Evolutionary conservation across 1,139 yeast species (phyloP).

Genomic region (Meyerozyma guilliermondii): DNA sequence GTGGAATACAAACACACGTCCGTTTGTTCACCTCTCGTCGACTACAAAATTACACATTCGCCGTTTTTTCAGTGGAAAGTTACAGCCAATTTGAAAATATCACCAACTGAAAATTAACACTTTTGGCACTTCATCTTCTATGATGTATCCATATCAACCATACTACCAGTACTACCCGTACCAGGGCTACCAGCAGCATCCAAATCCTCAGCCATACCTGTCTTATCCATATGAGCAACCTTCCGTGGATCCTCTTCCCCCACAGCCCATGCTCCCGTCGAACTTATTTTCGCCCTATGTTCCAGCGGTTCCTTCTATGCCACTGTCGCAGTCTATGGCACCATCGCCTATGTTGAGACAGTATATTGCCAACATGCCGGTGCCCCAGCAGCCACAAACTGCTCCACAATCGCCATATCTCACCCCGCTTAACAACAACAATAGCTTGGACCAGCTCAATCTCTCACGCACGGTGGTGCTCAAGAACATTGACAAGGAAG

Average conservation of each 20-base stretch:
- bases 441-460: slow-evolving; percentile 28
- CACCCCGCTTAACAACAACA: slow-evolving; percentile 15
- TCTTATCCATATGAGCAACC: slow-evolving; percentile 11
- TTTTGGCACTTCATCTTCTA: background rate
- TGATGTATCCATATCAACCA: background rate
- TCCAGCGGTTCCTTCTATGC: slow-evolving; percentile 22
- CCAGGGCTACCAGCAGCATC: background rate
- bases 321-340: slow-evolving; percentile 17
- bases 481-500: slow-evolving; percentile 23
- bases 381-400: slow-evolving; percentile 8
- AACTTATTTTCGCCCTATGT: slow-evolving; percentile 67
- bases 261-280: slow-evolving; percentile 66
- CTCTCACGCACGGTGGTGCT: slow-evolving; percentile 36
- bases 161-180: background rate
- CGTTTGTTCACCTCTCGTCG: no score
- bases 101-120: no score
- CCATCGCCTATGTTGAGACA: slow-evolving; percentile 15
- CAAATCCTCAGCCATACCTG: background rate
- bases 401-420: slow-evolving; percentile 17
- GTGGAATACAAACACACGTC: no score
- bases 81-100: no score
- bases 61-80: no score
- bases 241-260: slow-evolving; percentile 50
- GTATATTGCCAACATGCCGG: slow-evolving; percentile 12
- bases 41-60: no score